These are phyloP conservation scores for Fragaria nilgerrensis DNA, from an alignment of 306 rosid species.

Conservation along the genomic window DNA sequence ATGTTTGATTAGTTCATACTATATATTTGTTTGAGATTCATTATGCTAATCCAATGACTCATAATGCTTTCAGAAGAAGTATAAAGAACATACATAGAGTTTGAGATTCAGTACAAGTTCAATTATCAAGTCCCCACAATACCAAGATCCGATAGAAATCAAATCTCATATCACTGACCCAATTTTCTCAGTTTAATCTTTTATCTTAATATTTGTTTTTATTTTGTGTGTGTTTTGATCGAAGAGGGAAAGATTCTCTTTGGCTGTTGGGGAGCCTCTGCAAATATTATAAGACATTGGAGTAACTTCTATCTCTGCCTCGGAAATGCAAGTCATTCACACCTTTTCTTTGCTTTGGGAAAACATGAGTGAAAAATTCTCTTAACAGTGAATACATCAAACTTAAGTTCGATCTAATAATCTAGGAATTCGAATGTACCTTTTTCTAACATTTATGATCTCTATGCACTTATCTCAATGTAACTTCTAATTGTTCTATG, in stretches of 20 bases:
- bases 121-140: slow-evolving; percentile 4
- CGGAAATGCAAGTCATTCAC: slow-evolving; percentile 60
- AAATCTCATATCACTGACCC: slow-evolving; percentile 2
- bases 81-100: not conserved
- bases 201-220: not conserved
- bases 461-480: slow-evolving; percentile 1
- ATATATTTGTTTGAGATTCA: too few relatives aligned
- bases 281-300: slow-evolving; percentile 25
- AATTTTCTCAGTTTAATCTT: not conserved
- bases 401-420: slow-evolving; percentile 10
- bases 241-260: slow-evolving; percentile 37
- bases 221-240: not conserved
- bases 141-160: not conserved
- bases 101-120: not conserved
- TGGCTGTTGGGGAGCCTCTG: slow-evolving; percentile 6
- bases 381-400: not conserved
- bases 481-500: not conserved
- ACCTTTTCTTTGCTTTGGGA: slow-evolving; percentile 34
- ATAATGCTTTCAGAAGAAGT: not conserved
- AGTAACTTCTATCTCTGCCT: slow-evolving; percentile 48
- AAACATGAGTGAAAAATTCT: slow-evolving; percentile 4
- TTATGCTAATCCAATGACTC: not conserved
- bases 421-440: slow-evolving; percentile 16
- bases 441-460: not conserved
- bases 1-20: not conserved